Evolutionary conservation across 495 filamentous ascomycete genomes (phyloP), one percentile per base, ranked within the genome.

Genomic region (Trichoderma orchidacearum): DNA sequence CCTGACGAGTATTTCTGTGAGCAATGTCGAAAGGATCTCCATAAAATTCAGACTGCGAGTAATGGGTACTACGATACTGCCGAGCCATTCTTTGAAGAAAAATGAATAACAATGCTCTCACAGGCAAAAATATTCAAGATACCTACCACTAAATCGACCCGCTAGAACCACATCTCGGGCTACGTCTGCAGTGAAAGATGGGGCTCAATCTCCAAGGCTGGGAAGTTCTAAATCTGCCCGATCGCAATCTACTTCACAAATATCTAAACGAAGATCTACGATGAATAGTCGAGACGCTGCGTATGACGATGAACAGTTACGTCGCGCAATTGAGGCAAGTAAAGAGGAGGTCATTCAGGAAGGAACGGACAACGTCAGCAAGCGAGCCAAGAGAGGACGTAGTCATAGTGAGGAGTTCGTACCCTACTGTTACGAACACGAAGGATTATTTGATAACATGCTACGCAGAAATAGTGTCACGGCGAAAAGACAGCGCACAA

Each of bases 1-100:
- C 94, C 91, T 30, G 92, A 97, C 48, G 89, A 96, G 72, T 99
- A 99, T 75, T 97, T 89, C 66, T 99, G 93, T 70, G 93, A 99
- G 73, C 78, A 86, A 69, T 99, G 93, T 68, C 84, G 86, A 60
- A 86, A 87, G 67, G 91, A 96, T 64, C 77, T 95, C 54, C 93
- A 99, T 75, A 88, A 80, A 62, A 83, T 93, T 58, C 83, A 78
- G 58, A 83, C 74, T 30, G 87, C 87, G 56, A 71, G 81, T 63
- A 90, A 90, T 78, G 94, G 90, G 93, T 97, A 79, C 76, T 85
- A 82, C 55, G 28, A 18, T 21, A n/a, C 28, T 53, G 12, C 17
- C 12, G 3, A n/a, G 8, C 12, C 18, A n/a, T 53, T 30, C 3
- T 34, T 3, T 4, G 28, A n/a, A 8, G 13, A 18, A 53, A 25